Base-by-base conservation (phyloP, 139 green algal genomes). In the Closterium sp. region DNA sequence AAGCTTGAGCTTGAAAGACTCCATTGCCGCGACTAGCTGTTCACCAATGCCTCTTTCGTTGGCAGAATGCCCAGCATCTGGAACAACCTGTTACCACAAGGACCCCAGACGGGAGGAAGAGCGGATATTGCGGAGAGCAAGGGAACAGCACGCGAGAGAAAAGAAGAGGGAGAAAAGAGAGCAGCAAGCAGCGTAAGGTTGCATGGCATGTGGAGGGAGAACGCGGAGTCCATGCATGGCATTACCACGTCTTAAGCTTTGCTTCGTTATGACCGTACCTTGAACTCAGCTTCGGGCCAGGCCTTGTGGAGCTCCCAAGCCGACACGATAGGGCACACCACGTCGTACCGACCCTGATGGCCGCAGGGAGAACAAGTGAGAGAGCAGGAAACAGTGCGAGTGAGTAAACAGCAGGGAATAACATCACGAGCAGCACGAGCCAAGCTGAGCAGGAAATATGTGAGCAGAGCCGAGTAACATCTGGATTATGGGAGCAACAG, bases 251-350 rank as follows among this genome's bases (percentile, higher is more conserved):
- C n/a, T n/a, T n/a, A 33, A 5, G 25, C 76, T 31, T 85, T 85
- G 25, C 28, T 85, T 31, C 23, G 5, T 85, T n/a, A n/a, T n/a
- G n/a, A n/a, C 25, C 76, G 76, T 31, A 91, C 86, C 86, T 85
- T 69, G 87, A 93, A 87, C 21, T 90, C 33, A 25, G 90, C 86
- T 28, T 93, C 90, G n/a, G 90, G 90, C 90, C 90, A 93, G 3
- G 90, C 86, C 33, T 87, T 91, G 81, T 92, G 90, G 23, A 93
- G 33, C 2, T 93, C 90, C 90, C 90, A 93, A 35, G 90, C 90
- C 35, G 90, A 91, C 31, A 91, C 92, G 28, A 93, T 88, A 9
- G 90, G 90, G 31, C 90, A 93, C 3, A 93, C 90, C 28, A 93
- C 64, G 86, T 93, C 90, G 89, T 93, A 93, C 23, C 90, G 86